Percentiles rank a stretch among this genome's conserved stretches.
Evolutionary conservation across 768 basidiomycete genomes (phyloP).

Genomic region (Calocybe gangraenosa): DNA sequence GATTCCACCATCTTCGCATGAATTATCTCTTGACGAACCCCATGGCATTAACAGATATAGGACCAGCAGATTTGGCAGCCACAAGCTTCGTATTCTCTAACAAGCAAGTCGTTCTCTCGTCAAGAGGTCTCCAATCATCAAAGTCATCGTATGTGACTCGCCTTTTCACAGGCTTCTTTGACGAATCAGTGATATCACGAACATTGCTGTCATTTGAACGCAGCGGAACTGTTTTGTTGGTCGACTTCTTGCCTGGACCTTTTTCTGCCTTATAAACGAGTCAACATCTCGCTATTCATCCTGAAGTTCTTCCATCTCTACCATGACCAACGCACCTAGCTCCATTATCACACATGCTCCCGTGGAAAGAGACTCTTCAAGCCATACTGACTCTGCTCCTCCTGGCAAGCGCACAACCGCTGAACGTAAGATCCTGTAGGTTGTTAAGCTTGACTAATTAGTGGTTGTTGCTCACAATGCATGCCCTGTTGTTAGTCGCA

Average conservation of each 20-base stretch:
- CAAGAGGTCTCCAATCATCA: too few species aligned
- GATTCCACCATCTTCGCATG: too few species aligned
- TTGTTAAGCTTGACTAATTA: background rate
- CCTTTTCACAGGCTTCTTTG: background rate
- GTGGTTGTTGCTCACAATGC: conserved; percentile 4
- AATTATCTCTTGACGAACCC: too few species aligned
- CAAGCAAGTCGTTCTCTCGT: too few species aligned
- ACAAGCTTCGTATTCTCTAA: too few species aligned
- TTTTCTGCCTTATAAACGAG: conserved; percentile 9
- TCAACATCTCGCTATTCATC: background rate
- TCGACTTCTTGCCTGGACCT: too few species aligned
- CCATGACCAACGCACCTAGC: conserved; percentile 10
- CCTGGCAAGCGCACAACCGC: conserved; percentile 4
- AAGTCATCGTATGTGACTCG: too few species aligned
- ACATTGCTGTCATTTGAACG: background rate
- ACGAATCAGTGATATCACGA: conserved; percentile 1
- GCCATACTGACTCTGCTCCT: conserved; percentile 1
- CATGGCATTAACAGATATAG: too few species aligned
- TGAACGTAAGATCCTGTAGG: conserved; percentile 18
- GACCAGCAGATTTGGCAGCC: too few species aligned
- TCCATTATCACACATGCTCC: conserved; percentile 2
- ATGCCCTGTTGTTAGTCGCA: conserved; percentile 19
- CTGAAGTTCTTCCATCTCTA: background rate
- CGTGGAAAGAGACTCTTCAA: conserved; percentile 1
- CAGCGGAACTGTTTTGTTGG: too few species aligned